A percentile compares a stretch with the other conserved stretches of the same genome.
Evolutionary conservation across 2,329 filamentous ascomycete species (phyloP).

Genomic region (Aspergillus versicolor): DNA sequence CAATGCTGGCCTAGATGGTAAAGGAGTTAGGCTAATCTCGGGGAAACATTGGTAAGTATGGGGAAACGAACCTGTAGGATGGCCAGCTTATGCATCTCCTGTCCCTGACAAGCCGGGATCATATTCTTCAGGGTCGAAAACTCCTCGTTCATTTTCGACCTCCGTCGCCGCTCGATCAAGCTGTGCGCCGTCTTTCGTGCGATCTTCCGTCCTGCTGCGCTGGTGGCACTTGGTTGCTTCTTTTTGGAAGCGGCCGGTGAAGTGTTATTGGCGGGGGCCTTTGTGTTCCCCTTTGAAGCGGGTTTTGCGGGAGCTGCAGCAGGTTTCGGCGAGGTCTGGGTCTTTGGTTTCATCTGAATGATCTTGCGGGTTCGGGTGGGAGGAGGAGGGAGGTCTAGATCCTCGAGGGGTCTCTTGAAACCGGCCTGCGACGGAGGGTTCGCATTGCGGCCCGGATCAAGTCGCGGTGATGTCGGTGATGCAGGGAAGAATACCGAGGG

Average conservation of each 20-base stretch:
- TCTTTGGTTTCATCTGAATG: constrained; percentile 88
- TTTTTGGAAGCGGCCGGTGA: constrained; percentile 58
- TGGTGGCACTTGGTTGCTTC: constrained; percentile 73
- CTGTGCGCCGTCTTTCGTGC: constrained; percentile 95
- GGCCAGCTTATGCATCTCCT: constrained; percentile 96
- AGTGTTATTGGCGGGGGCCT: constrained; percentile 16
- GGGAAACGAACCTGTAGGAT: constrained; percentile 74
- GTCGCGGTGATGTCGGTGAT: constrained; percentile 36
- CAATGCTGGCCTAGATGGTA: constrained; percentile 75
- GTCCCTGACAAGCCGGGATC: constrained; percentile 90
- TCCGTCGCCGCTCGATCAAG: constrained; percentile 81
- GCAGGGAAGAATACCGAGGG: constrained; percentile 29
- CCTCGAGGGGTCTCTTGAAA: constrained; percentile 42
- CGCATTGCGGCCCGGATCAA: constrained; percentile 22
- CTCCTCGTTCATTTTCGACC: constrained; percentile 99
- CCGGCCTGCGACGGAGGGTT: constrained; percentile 31
- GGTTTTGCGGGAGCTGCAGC: constrained; percentile 25
- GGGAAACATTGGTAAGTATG: background rate
- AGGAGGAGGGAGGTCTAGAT: constrained; percentile 82
- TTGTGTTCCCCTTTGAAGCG: constrained; percentile 27
- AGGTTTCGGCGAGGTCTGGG: constrained; percentile 47
- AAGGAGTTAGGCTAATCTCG: constrained; percentile 9
- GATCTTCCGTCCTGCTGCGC: constrained; percentile 88
- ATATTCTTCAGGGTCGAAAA: constrained; percentile 90
- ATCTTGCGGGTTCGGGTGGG: constrained; percentile 92